These are phyloP conservation scores for Metschnikowia lochheadii DNA, from an alignment of 805 yeast species.

Conservation along the genomic window DNA sequence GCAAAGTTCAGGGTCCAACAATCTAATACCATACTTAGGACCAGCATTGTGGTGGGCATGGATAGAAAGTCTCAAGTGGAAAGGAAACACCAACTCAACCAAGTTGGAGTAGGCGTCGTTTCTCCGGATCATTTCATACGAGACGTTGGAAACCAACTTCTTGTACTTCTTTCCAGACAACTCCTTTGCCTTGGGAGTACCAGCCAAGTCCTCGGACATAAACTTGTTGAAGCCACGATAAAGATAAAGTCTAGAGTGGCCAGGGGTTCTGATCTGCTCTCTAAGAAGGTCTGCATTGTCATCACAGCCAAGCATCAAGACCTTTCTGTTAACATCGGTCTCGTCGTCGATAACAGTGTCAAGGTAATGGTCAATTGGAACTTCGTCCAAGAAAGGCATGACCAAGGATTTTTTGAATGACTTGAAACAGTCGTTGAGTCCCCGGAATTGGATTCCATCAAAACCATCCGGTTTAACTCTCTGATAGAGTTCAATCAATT, in stretches of 20 bases:
- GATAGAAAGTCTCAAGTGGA: constrained; percentile 55
- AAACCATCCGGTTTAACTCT: constrained; percentile 28
- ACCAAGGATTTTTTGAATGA: constrained; percentile 17
- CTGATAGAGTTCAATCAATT: constrained; percentile 42
- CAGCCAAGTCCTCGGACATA: constrained; percentile 54
- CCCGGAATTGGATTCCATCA: constrained; percentile 28
- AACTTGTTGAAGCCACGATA: constrained; percentile 57
- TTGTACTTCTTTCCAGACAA: constrained; percentile 47
- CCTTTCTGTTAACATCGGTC: constrained; percentile 35
- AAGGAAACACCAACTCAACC: constrained; percentile 57
- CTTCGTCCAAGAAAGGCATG: constrained; percentile 16
- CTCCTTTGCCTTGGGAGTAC: constrained; percentile 34
- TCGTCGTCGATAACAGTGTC: constrained; percentile 29
- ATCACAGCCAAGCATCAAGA: constrained; percentile 36
- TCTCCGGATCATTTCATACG: constrained; percentile 58
- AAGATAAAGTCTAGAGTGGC: constrained; percentile 49
- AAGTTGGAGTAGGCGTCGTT: constrained; percentile 63
- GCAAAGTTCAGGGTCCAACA: constrained; percentile 42
- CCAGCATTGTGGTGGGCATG: constrained; percentile 59
- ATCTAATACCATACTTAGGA: constrained; percentile 55
- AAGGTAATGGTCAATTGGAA: constrained; percentile 28
- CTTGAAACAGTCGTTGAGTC: constrained; percentile 34
- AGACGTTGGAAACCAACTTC: constrained; percentile 48
- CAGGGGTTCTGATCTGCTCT: constrained; percentile 31
- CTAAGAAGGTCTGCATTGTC: constrained; percentile 34